These are phyloP conservation scores for Trichophyton rubrum DNA, from an alignment of 2,329 filamentous ascomycete genomes.

Conservation along the genomic window DNA sequence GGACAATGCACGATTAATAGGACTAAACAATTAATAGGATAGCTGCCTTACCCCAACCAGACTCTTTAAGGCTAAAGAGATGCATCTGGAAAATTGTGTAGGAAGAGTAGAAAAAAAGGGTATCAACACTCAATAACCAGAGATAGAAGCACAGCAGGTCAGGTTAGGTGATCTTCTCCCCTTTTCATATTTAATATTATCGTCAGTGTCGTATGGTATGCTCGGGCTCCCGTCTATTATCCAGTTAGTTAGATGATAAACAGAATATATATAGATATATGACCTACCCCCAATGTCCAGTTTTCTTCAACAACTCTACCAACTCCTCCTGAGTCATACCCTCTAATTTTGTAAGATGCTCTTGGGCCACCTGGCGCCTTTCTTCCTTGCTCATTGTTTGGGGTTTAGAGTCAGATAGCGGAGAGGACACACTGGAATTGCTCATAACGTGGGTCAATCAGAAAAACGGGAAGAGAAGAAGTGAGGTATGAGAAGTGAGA, in stretches of 20 bases:
- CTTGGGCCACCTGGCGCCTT: neutral
- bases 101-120: too few species aligned
- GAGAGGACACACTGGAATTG: neutral
- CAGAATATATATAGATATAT: neutral
- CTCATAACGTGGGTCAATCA: neutral
- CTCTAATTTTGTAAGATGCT: neutral
- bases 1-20: too few species aligned
- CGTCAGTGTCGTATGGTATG: constrained; percentile 49
- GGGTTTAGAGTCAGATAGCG: neutral
- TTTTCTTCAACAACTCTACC: neutral
- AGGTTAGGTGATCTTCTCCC: constrained; percentile 1
- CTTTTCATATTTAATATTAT: constrained; percentile 32
- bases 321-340: neutral
- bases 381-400: neutral
- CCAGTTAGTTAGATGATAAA: neutral
- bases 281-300: neutral
- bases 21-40: too few species aligned
- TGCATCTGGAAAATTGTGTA: too few species aligned
- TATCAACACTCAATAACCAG: neutral
- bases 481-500: neutral
- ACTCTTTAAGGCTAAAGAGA: too few species aligned
- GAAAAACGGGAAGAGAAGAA: neutral
- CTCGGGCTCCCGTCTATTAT: neutral
- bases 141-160: neutral
- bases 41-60: too few species aligned